A percentile compares a stretch with the other conserved stretches of the same genome.
Conservation (phyloP, 2,329 filamentous ascomycete genomes). For the Didymellaceae sp. region DNA sequence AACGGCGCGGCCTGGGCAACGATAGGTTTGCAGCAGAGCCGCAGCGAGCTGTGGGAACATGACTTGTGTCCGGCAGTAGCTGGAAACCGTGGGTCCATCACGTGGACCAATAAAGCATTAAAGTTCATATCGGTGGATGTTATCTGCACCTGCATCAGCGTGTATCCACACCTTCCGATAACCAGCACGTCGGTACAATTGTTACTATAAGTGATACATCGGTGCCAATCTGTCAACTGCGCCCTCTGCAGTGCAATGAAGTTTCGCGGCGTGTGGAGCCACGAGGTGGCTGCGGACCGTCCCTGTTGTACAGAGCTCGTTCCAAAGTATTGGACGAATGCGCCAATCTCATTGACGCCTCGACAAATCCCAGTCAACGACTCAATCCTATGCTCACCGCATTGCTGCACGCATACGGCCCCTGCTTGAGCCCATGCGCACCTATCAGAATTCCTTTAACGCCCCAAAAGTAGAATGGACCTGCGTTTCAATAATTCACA, state of each 20-base stretch:
- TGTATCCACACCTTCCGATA: slow-evolving; percentile 41
- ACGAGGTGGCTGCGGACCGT: slow-evolving; percentile 14
- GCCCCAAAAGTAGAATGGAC: slow-evolving; percentile 26
- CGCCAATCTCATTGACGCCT: slow-evolving; percentile 26
- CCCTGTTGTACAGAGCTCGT: slow-evolving; percentile 15
- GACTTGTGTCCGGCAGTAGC: slow-evolving; percentile 12
- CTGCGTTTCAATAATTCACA: slow-evolving; percentile 43
- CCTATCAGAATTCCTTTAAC: slow-evolving; percentile 23
- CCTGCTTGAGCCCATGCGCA: slow-evolving; percentile 29
- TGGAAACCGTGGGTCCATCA: slow-evolving; percentile 25
- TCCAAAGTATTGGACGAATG: slow-evolving; percentile 32
- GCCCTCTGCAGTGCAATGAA: slow-evolving; percentile 1
- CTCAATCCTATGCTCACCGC: slow-evolving; percentile 26
- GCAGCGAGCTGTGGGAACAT: slow-evolving; percentile 12
- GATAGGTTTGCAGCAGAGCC: slow-evolving; percentile 20
- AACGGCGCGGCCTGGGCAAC: slow-evolving; percentile 15
- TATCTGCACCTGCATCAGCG: slow-evolving; percentile 25
- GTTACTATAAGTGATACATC: slow-evolving; percentile 6
- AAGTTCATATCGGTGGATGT: slow-evolving; percentile 20
- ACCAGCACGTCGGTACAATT: slow-evolving; percentile 35
- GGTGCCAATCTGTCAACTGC: not conserved
- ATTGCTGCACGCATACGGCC: slow-evolving; percentile 2
- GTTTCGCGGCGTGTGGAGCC: slow-evolving; percentile 4
- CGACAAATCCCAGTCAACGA: slow-evolving; percentile 20
- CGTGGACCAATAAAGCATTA: slow-evolving; percentile 25